Base-by-base conservation (phyloP, 2,329 filamentous ascomycete species). In the Bertia moriformis region DNA sequence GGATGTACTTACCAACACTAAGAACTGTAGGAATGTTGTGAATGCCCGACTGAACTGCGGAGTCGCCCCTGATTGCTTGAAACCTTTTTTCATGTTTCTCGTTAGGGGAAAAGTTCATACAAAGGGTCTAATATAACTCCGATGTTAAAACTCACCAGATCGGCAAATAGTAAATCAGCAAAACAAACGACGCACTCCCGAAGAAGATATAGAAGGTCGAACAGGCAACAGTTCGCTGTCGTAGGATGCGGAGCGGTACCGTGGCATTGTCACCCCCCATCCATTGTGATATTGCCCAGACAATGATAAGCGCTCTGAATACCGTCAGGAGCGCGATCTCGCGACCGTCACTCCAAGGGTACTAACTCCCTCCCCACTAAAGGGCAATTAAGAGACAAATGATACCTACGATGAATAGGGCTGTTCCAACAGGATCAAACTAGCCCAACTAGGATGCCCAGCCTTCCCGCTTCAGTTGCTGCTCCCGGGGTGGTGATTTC, bases 321-420 rank as follows among this genome's bases (percentile, higher is more conserved):
- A 56, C 39, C 27, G 55, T 50, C 30, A 60, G 48, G 4, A 60
- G 49, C 3, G 48, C 50, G 38, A 60, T 52, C 39, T 58, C 51
- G 19, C 53, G 54, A 5, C 49, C 52, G 38, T 49, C 48, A 15
- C 41, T 48, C 60, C 60, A 63, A 1, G 53, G 19, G 39, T 61
- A 59, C 18, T 44, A 50, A 4, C 48, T 51, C 4, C 59, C 61
- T 17, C 60, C 60, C 62, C 62, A 69, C 41, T 67, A 62, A 1
- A 69, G 53, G 3, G 65, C 65, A 7, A 69, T 51, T 1, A 68
- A 45, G 12, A 67, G 56, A 41, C 61, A 66, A 38, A 66, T 50
- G 32, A 66, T 56, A 14, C 59, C 43, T 7, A 50, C 47, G 40
- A 54, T 47, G 42, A 54, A 49, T 27, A 52, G 32, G 2, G 49